A percentile compares a stretch with the other conserved stretches of the same genome.
Evolutionary conservation across 2,329 filamentous ascomycete genomes (phyloP).

Genomic region (Dactylellina parvicollis): DNA sequence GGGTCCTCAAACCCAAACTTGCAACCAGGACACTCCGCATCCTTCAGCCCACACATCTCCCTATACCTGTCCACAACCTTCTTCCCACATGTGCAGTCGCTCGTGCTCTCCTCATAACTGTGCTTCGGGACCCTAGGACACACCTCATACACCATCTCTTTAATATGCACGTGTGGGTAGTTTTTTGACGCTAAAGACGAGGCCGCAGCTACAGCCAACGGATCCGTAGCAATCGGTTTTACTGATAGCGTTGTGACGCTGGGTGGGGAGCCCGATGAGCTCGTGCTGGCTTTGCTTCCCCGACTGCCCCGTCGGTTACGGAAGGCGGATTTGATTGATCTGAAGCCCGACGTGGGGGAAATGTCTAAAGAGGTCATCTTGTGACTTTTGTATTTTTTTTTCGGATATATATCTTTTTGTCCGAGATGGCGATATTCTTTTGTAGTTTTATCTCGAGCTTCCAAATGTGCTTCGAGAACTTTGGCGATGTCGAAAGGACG

Average conservation of each 20-base stretch:
- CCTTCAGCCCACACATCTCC: conserved; percentile 48
- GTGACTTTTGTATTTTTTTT: not conserved
- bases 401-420: not conserved
- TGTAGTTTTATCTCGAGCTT: no score
- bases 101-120: conserved; percentile 35
- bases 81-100: conserved; percentile 48
- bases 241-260: not conserved
- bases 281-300: conserved; percentile 24
- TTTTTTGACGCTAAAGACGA: conserved; percentile 22
- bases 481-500: not conserved
- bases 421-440: not conserved
- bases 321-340: conserved; percentile 46
- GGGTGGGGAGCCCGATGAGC: conserved; percentile 20
- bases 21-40: conserved; percentile 42
- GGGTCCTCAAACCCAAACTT: conserved; percentile 47
- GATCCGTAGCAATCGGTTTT: conserved; percentile 4
- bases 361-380: conserved; percentile 28
- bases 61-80: conserved; percentile 36
- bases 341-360: conserved; percentile 32
- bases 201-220: not conserved
- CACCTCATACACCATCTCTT: conserved; percentile 52
- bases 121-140: conserved; percentile 50
- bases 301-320: conserved; percentile 41
- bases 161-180: conserved; percentile 48
- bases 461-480: no score